A percentile compares a stretch with the other conserved stretches of the same genome.
phyloP scores from a whole-genome alignment of 2,329 filamentous ascomycete species.

The Nemania sp. region DNA sequence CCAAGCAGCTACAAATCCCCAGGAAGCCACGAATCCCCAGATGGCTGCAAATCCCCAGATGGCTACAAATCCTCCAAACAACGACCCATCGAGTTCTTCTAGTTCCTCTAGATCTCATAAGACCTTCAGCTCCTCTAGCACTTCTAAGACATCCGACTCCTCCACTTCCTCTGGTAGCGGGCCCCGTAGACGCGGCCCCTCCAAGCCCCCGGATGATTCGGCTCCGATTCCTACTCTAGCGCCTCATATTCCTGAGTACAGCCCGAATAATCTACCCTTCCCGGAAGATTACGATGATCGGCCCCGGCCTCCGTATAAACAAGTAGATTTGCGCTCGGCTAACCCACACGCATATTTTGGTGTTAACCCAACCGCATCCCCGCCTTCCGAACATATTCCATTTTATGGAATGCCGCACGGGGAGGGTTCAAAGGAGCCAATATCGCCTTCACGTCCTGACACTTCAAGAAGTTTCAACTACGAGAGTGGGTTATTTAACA shows the following conservation, averaged over 20 bases:
- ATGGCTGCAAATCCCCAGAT: background rate
- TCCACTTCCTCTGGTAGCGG: background rate
- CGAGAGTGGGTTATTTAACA: conserved; percentile 53
- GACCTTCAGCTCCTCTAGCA: background rate
- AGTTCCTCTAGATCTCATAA: background rate
- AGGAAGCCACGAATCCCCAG: too few relatives aligned
- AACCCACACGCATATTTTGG: conserved; percentile 35
- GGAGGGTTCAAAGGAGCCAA: conserved; percentile 39
- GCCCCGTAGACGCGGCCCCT: background rate
- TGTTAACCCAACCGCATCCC: conserved; percentile 40
- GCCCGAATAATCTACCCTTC: conserved; percentile 30
- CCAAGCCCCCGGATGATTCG: conserved; percentile 7
- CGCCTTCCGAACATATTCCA: conserved; percentile 36
- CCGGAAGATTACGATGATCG: conserved; percentile 6
- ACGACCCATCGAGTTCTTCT: background rate
- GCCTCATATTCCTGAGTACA: conserved; percentile 37
- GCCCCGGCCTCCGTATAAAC: conserved; percentile 35
- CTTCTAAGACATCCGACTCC: background rate
- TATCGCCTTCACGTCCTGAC: conserved; percentile 43
- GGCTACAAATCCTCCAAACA: background rate
- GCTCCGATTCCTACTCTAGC: conserved; percentile 5
- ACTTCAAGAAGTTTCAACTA: conserved; percentile 51
- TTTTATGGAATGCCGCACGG: conserved; percentile 48
- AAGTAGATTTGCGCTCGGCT: conserved; percentile 31
- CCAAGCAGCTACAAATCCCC: too few relatives aligned